Conservation (phyloP, 1,284 basidiomycete genomes). For the Pseudozyma sp. region DNA sequence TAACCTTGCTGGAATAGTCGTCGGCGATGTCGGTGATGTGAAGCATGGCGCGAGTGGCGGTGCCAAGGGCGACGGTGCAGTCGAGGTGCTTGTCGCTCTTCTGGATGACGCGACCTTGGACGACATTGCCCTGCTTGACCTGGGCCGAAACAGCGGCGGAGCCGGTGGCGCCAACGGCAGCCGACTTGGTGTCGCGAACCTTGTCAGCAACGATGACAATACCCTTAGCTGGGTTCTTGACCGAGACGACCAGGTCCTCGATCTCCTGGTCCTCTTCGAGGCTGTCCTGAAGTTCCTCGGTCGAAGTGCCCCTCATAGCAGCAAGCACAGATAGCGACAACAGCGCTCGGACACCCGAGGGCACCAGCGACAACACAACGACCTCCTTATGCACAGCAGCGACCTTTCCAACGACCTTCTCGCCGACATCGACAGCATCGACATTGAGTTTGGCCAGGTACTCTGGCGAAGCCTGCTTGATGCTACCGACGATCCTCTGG, state of each 20-base stretch:
- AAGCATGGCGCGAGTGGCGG: slow-evolving; percentile 46
- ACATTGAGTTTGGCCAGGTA: slow-evolving; percentile 64
- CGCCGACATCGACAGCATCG: slow-evolving; percentile 60
- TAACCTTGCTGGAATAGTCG: slow-evolving; percentile 74
- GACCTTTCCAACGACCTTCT: slow-evolving; percentile 62
- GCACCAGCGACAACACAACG: slow-evolving; percentile 62
- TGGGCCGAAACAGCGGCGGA: slow-evolving; percentile 4
- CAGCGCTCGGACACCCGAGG: slow-evolving; percentile 79
- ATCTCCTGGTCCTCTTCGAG: slow-evolving; percentile 81
- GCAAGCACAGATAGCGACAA: slow-evolving; percentile 88
- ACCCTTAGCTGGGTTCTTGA: slow-evolving; percentile 87
- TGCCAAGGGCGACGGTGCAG: slow-evolving; percentile 42
- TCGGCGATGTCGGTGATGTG: slow-evolving; percentile 80
- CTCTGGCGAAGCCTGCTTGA: slow-evolving; percentile 77
- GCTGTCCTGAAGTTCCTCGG: slow-evolving; percentile 78
- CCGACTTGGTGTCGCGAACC: slow-evolving; percentile 28
- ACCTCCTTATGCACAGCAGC: slow-evolving; percentile 64
- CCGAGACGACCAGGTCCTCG: slow-evolving; percentile 84
- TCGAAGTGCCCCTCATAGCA: slow-evolving; percentile 78
- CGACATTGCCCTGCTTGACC: slow-evolving; percentile 41
- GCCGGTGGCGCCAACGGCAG: slow-evolving; percentile 10
- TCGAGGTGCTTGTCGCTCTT: slow-evolving; percentile 48
- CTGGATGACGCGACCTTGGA: slow-evolving; percentile 45
- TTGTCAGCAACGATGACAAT: slow-evolving; percentile 76
- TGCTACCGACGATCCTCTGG: slow-evolving; percentile 82